Evolutionary conservation across 139 green algal species (phyloP).

Genomic region (Micractinium conductrix): DNA sequence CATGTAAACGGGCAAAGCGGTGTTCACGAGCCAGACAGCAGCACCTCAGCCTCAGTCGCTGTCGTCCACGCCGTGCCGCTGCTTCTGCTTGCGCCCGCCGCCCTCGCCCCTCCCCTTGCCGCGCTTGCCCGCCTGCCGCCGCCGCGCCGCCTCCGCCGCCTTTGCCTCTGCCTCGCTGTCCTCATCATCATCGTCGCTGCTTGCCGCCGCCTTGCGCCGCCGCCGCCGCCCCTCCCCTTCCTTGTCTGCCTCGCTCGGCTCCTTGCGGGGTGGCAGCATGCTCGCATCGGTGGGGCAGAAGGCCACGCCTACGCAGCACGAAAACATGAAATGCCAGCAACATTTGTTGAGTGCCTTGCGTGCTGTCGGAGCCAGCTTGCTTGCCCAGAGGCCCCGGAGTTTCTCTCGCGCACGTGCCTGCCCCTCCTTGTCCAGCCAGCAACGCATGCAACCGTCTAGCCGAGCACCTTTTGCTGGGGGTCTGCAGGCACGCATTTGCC

Average conservation of each 20-base stretch:
- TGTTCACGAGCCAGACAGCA: not conserved
- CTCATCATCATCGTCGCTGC: not conserved
- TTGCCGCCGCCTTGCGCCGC: conserved; percentile 7
- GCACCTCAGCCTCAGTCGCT: not conserved
- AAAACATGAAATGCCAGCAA: too few species aligned
- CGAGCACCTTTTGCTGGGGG: too few species aligned
- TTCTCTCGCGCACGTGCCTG: too few species aligned
- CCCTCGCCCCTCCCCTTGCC: not conserved
- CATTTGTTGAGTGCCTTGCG: too few species aligned
- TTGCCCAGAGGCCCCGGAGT: too few species aligned
- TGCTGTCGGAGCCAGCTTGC: too few species aligned
- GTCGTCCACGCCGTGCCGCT: not conserved
- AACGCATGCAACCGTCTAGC: too few species aligned
- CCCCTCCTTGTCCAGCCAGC: too few species aligned
- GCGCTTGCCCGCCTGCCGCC: not conserved
- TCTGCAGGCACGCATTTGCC: too few species aligned
- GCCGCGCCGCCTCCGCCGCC: not conserved
- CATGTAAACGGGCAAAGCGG: too few species aligned
- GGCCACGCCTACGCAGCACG: conserved; percentile 24
- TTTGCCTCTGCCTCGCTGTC: not conserved
- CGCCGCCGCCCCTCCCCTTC: conserved; percentile 1
- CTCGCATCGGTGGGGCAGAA: conserved; percentile 29
- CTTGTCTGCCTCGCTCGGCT: not conserved
- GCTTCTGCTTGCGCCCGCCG: not conserved
- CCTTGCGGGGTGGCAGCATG: conserved; percentile 8